A percentile compares a stretch with the other conserved stretches of the same genome.
Evolutionary conservation across 768 basidiomycete genomes (phyloP).

Genomic region (Tricholoma sp.): DNA sequence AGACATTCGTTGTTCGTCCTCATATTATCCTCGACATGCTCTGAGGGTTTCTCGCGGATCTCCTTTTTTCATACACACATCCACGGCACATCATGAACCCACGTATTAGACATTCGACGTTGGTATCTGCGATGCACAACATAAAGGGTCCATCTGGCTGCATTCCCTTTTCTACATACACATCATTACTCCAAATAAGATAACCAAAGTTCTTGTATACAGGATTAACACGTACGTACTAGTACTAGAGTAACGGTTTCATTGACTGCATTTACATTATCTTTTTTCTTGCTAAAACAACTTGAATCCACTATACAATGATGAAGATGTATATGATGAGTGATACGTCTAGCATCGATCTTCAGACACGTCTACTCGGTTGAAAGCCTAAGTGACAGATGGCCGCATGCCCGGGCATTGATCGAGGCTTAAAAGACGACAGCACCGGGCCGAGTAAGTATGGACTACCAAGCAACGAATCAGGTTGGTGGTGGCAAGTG

Average conservation of each 20-base stretch:
- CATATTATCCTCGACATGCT: background rate
- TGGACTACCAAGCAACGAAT: background rate
- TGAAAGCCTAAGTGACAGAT: no score
- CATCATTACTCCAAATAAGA: no score
- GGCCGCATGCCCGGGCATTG: no score
- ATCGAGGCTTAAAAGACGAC: no score
- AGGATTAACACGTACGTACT: background rate
- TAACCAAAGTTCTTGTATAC: background rate
- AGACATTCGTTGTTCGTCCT: slow-evolving; percentile 2
- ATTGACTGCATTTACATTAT: no score
- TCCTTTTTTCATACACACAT: background rate
- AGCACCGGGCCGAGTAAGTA: no score
- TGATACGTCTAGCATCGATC: no score
- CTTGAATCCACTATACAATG: no score
- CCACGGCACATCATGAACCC: slow-evolving; percentile 1
- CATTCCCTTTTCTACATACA: background rate
- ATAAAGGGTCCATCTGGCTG: background rate
- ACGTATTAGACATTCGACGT: slow-evolving; percentile 6
- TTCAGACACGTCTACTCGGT: no score
- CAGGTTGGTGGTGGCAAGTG: background rate
- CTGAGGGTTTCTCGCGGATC: background rate
- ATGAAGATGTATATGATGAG: no score
- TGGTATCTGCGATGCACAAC: background rate
- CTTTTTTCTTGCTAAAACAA: no score
- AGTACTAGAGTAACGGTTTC: background rate